Evolutionary conservation across 495 filamentous ascomycete species (phyloP), one percentile per base, ranked within the genome.

Genomic region (Pseudotulostoma volvatum): DNA sequence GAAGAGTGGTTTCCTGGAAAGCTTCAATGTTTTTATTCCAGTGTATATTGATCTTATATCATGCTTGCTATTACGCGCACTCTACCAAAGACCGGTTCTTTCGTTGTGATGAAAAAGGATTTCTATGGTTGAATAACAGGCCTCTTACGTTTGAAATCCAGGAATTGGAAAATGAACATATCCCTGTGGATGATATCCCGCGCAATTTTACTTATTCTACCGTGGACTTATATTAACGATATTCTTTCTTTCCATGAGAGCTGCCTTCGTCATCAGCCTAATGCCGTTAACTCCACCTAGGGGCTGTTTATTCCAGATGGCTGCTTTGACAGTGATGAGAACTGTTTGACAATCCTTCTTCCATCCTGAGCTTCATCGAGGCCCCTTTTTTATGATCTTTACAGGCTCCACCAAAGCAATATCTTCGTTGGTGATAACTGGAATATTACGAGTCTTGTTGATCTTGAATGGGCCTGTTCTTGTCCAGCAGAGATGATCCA

Each of bases 1-100:
- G 39, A 46, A 21, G 41, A 56, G 17, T 62, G 55, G 56, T 34
- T 53, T 21, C 48, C 48, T 49, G 59, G 57, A 0, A n/a, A 59
- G 53, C 39, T 63, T 55, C 45, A 59, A 58, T 39, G 43, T 60
- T n/a, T 62, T 52, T 43, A 43, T 60, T 33, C 53, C 55, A 25
- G 42, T 59, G 19, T 38, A 37, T 18, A 44, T 60, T 40, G n/a
- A 28, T 48, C 48, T n/a, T 47, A 43, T 32, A 48, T 51, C 30
- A 46, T 51, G 11, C 20, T 52, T 17, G 39, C 48, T 23, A 34
- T 52, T 25, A 38, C 36, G 16, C 7, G 28, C 18, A 40, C 43
- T 18, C 39, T 47, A 16, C 49, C 48, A 33, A 40, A 41, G 31
- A 49, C 37, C 44, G 13, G 49, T n/a, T 53, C 50, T 17, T 53